Evolutionary conservation across 176 grass and related monocot species (phyloP), one percentile per base, ranked within the genome.

Genomic region (Saccharum spontaneum): DNA sequence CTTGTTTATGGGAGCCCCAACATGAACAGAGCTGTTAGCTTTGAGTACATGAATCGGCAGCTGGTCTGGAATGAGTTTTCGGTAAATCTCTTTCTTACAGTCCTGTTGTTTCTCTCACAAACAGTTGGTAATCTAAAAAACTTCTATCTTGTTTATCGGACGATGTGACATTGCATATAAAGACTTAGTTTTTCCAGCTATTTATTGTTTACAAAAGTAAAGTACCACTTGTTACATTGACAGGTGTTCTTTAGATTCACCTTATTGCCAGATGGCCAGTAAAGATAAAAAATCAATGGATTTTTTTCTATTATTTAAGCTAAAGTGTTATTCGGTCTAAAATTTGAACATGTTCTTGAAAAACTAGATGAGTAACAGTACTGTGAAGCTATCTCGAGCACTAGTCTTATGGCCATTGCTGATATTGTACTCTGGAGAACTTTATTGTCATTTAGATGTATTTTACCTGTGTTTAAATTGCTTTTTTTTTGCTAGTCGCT

Each of bases 1-100:
- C 89, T 98, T 80, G 91, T 98, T 71, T 98, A 98, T 64, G 89
- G 69, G 64, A 95, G 89, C 74, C 96, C 96, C 82, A 98, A 94
- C 66, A 98, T 95, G 96, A 98, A 98, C 79, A 88, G 96, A 87
- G 90, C 96, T 73, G 96, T 95, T 81, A 98, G 96, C 78, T 98
- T 95, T 86, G 91, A 98, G 65, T 98, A 98, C 73, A 98, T 98
- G 93, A 98, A 98, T 84, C 89, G 96, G 16, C 93, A 98, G 73
- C 87, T 98, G 65, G 96, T 98, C 78, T 98, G 91, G 96, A 98
- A 98, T 84, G 96, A 98, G 67, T 98, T 98, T 81, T 98, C 96
- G 87, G 96, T 95, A 94, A 60, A 77, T 65, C 38, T 88, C 80
- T 84, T 75, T 71, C 59, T 82, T 70, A 22, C 38, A n/a, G 23